phyloP scores from a whole-genome alignment of 192 early-diverging fungal genomes.

The Geranomyces michiganensis region DNA sequence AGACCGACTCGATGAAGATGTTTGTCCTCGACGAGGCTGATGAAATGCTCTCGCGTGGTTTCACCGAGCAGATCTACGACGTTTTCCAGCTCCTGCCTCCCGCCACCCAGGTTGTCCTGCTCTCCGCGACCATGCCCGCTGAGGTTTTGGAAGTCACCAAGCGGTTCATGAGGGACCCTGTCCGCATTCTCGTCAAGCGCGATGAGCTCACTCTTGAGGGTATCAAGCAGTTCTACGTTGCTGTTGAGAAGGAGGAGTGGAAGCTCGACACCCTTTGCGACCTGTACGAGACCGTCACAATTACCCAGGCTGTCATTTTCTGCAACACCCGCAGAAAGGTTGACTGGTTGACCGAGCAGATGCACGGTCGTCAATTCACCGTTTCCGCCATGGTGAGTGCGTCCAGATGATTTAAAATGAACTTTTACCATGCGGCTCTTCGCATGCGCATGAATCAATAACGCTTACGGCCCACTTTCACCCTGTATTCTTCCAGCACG shows the following conservation, averaged over 20 bases:
- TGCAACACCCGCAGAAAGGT: slow-evolving; percentile 99
- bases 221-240: slow-evolving; percentile 96
- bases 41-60: slow-evolving; percentile 97
- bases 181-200: slow-evolving; percentile 98
- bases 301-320: slow-evolving; percentile 99
- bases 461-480: slow-evolving; percentile 1
- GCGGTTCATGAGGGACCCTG: slow-evolving; percentile 98
- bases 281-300: slow-evolving; percentile 96
- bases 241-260: slow-evolving; percentile 99
- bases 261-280: slow-evolving; percentile 99
- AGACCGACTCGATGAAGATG: slow-evolving; percentile 89
- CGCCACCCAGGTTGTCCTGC: slow-evolving; percentile 91
- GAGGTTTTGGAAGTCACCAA: slow-evolving; percentile 95
- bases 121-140: slow-evolving; percentile 95
- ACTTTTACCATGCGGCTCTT: no score
- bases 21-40: slow-evolving; percentile 99
- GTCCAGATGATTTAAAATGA: no score
- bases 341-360: slow-evolving; percentile 98
- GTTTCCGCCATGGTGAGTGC: slow-evolving; percentile 82
- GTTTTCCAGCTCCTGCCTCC: slow-evolving; percentile 91
- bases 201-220: slow-evolving; percentile 95
- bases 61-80: slow-evolving; percentile 98
- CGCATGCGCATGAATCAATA: no score
- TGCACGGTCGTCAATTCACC: slow-evolving; percentile 87
- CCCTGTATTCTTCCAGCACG: slow-evolving; percentile 62